phyloP scores from a whole-genome alignment of 345 rosid genomes.

The Salix exigua region DNA sequence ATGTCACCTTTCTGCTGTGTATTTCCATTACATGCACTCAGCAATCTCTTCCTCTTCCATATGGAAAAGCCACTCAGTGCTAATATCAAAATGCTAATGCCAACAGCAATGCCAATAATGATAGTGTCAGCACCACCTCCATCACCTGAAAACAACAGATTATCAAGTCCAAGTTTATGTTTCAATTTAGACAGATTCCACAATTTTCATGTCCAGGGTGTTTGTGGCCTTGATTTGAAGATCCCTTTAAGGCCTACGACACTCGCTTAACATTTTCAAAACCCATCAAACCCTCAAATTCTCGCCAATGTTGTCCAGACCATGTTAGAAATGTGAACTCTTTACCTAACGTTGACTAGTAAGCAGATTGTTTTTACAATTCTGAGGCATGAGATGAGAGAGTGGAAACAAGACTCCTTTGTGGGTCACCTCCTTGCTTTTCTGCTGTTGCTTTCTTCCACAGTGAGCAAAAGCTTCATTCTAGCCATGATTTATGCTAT shows the following conservation, averaged over 20 bases:
- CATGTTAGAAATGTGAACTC: not conserved
- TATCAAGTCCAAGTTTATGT: not conserved
- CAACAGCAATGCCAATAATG: constrained; percentile 46
- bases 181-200: no score
- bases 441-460: not conserved
- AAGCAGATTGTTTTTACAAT: not conserved
- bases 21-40: constrained; percentile 7
- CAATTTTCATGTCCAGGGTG: not conserved
- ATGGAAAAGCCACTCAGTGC: constrained; percentile 29
- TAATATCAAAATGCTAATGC: constrained; percentile 40
- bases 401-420: not conserved
- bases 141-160: constrained; percentile 34
- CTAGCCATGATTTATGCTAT: not conserved
- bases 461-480: not conserved
- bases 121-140: constrained; percentile 18
- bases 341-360: not conserved
- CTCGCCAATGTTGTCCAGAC: not conserved
- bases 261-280: not conserved
- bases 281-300: not conserved
- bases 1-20: constrained; percentile 33
- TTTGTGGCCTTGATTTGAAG: not conserved
- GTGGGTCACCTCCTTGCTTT: not conserved
- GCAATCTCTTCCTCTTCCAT: constrained; percentile 50
- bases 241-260: not conserved
- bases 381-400: not conserved